Evolutionary conservation across 257 asterid species (phyloP).

Genomic region (Craterostigma plantagineum): DNA sequence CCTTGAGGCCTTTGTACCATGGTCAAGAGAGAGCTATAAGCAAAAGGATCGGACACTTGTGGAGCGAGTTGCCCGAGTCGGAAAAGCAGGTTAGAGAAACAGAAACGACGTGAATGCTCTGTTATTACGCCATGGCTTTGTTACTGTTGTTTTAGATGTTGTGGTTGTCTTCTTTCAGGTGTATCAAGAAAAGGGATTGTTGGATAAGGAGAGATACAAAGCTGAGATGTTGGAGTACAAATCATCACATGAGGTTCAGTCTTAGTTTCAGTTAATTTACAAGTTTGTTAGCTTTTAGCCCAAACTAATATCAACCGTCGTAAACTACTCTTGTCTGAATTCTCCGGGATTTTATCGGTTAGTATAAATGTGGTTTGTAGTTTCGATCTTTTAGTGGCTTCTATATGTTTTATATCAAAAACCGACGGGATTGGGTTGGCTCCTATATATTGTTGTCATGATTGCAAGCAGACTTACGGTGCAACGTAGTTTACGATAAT

Average conservation of each 20-base stretch:
- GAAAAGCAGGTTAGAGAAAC: slow-evolving; percentile 57
- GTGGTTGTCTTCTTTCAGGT: slow-evolving; percentile 27
- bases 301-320: background rate
- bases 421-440: too few species aligned
- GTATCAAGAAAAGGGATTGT: slow-evolving; percentile 70
- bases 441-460: too few species aligned
- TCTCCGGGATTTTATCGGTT: too few species aligned
- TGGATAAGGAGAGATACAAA: slow-evolving; percentile 76
- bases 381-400: too few species aligned
- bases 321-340: background rate
- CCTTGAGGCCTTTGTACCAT: slow-evolving; percentile 55
- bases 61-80: slow-evolving; percentile 63
- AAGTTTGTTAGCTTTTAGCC: background rate
- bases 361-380: too few species aligned
- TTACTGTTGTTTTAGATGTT: background rate
- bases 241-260: slow-evolving; percentile 25
- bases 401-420: too few species aligned
- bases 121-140: background rate
- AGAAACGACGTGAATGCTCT: background rate
- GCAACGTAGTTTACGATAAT: too few species aligned
- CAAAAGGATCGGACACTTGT: slow-evolving; percentile 57
- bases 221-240: slow-evolving; percentile 70
- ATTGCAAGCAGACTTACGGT: too few species aligned
- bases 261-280: slow-evolving; percentile 7
- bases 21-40: slow-evolving; percentile 83